Evolutionary conservation across 202 grass and related monocot genomes (phyloP).

Genomic region (Elaeis oleifera): DNA sequence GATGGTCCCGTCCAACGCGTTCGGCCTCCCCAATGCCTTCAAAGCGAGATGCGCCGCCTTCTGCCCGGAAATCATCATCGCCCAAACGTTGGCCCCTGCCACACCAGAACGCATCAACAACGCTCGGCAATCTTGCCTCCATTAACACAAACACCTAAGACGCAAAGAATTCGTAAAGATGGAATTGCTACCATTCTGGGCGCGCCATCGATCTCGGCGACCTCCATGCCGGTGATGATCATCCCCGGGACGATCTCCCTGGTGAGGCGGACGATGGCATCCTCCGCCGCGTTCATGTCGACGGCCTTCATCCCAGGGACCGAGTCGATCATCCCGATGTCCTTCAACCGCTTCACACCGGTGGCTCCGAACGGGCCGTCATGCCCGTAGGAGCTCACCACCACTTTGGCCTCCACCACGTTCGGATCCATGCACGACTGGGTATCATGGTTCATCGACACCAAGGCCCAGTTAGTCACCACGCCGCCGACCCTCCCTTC

Average conservation of each 20-base stretch:
- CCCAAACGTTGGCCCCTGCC: slow-evolving; percentile 19
- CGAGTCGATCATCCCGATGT: slow-evolving; percentile 16
- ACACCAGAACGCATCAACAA: background rate
- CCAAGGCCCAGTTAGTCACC: slow-evolving; percentile 20
- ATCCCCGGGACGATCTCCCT: slow-evolving; percentile 16
- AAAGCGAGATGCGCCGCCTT: slow-evolving; percentile 18
- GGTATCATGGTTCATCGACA: slow-evolving; percentile 14
- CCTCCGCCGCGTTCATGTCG: slow-evolving; percentile 22
- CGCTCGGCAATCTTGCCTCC: too few relatives aligned
- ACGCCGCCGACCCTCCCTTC: slow-evolving; percentile 12
- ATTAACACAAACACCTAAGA: background rate
- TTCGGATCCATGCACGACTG: slow-evolving; percentile 26
- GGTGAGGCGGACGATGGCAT: slow-evolving; percentile 21
- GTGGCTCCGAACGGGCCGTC: slow-evolving; percentile 20
- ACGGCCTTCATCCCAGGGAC: slow-evolving; percentile 18
- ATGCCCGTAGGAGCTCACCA: slow-evolving; percentile 21
- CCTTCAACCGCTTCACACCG: slow-evolving; percentile 22
- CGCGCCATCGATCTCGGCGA: slow-evolving; percentile 16
- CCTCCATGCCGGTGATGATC: slow-evolving; percentile 20
- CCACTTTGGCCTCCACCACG: slow-evolving; percentile 21
- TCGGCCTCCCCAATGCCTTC: slow-evolving; percentile 10
- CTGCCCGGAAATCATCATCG: slow-evolving; percentile 18
- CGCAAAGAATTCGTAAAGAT: background rate
- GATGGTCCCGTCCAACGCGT: slow-evolving; percentile 4
- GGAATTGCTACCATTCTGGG: slow-evolving; percentile 11